Percentiles rank a stretch among this genome's conserved stretches.
Conservation (phyloP, 345 rosid genomes). For the Lepidium didymum region DNA sequence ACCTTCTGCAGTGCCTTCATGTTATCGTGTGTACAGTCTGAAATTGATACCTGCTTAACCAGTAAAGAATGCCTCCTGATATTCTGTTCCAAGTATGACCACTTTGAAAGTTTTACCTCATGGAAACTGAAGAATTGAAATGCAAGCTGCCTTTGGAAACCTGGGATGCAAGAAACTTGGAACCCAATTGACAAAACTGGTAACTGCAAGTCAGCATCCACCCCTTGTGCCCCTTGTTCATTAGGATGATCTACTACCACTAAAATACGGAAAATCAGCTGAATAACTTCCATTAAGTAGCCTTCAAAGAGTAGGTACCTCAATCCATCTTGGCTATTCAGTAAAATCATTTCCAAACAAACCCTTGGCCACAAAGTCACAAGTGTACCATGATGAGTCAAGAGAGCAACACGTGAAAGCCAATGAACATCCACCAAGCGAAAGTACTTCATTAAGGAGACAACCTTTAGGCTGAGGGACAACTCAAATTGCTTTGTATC, state of each 20-base stretch:
- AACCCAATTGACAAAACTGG: slow-evolving; percentile 73
- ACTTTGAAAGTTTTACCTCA: slow-evolving; percentile 50
- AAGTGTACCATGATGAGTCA: slow-evolving; percentile 55
- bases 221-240: slow-evolving; percentile 40
- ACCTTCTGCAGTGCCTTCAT: slow-evolving; percentile 53
- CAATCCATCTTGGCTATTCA: slow-evolving; percentile 65
- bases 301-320: slow-evolving; percentile 76
- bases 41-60: slow-evolving; percentile 46
- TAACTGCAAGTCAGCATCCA: slow-evolving; percentile 40
- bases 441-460: slow-evolving; percentile 30
- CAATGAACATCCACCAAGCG: slow-evolving; percentile 32
- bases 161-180: slow-evolving; percentile 50
- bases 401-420: slow-evolving; percentile 38
- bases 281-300: slow-evolving; percentile 62
- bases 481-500: slow-evolving; percentile 34
- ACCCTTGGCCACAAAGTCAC: slow-evolving; percentile 61
- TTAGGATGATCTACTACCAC: slow-evolving; percentile 37
- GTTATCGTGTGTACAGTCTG: slow-evolving; percentile 63
- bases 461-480: slow-evolving; percentile 29
- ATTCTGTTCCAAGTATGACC: slow-evolving; percentile 50
- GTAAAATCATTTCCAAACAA: slow-evolving; percentile 80
- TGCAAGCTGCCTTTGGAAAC: slow-evolving; percentile 49
- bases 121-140: slow-evolving; percentile 53
- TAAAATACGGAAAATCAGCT: slow-evolving; percentile 50
- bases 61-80: slow-evolving; percentile 49